These are phyloP conservation scores for Forsythia viridissima DNA, from an alignment of 257 asterid species.

Conservation along the genomic window DNA sequence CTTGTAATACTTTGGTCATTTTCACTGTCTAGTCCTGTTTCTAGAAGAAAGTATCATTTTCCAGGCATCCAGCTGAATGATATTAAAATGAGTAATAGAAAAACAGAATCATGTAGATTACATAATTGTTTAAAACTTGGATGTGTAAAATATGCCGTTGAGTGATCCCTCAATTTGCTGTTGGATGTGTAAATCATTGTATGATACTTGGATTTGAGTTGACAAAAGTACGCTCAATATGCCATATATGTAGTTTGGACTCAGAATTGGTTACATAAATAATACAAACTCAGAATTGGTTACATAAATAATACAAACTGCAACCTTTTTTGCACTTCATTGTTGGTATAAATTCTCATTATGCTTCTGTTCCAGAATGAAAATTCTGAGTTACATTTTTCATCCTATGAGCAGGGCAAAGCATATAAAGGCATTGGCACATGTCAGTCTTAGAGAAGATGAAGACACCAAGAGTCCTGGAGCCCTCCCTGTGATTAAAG, in stretches of 20 bases:
- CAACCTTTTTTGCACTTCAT: neutral
- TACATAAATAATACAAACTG: neutral
- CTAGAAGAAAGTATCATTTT: neutral
- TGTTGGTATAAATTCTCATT: neutral
- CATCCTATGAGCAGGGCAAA: slow-evolving; percentile 60
- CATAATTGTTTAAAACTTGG: neutral
- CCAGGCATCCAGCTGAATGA: neutral
- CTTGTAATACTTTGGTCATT: neutral
- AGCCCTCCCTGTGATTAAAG: slow-evolving; percentile 26
- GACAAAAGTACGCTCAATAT: neutral
- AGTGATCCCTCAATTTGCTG: neutral
- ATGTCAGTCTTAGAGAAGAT: slow-evolving; percentile 40
- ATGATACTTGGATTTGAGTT: no score
- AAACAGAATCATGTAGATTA: neutral
- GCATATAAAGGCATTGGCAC: slow-evolving; percentile 68
- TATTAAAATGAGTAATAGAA: neutral
- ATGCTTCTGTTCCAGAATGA: neutral
- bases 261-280: neutral
- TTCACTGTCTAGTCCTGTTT: neutral
- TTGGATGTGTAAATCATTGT: no score
- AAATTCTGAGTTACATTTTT: slow-evolving; percentile 24
- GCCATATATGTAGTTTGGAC: neutral
- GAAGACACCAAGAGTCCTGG: slow-evolving; percentile 32
- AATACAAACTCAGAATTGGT: neutral
- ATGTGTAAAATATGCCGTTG: neutral